phyloP scores from a whole-genome alignment of 371 early-diverging fungal genomes.

The Polyrhizophydium stewartii region DNA sequence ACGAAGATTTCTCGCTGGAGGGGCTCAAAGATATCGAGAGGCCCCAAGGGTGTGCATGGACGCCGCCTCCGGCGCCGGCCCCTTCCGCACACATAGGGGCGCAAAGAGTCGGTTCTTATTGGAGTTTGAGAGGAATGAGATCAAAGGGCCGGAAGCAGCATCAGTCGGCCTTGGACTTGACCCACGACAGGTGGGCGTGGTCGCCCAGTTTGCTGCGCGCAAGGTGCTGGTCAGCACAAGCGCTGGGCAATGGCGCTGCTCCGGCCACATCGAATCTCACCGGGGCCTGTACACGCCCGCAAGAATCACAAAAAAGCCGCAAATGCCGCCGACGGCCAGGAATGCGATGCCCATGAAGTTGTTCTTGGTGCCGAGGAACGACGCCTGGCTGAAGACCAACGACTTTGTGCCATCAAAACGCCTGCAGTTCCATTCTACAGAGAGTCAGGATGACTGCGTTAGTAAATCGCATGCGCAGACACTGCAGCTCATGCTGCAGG shows the following conservation, averaged over 20 bases:
- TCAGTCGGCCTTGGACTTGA: background rate
- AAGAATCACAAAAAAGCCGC: conserved; percentile 43
- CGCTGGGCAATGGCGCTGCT: no score
- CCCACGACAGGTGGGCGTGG: conserved; percentile 84
- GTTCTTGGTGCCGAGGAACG: conserved; percentile 88
- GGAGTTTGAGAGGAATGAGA: no score
- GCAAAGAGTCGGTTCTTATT: no score
- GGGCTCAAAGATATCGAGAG: no score
- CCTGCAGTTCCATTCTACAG: conserved; percentile 71
- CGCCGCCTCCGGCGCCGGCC: no score
- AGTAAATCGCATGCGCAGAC: background rate
- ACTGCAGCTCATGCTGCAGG: background rate
- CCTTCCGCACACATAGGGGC: no score
- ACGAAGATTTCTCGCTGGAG: no score
- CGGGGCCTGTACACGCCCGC: conserved; percentile 35
- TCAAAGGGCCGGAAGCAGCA: no score
- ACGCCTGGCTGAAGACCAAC: conserved; percentile 83
- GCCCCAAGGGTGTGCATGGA: no score
- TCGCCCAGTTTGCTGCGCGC: conserved; percentile 78
- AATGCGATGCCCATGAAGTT: conserved; percentile 90
- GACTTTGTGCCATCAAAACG: conserved; percentile 87
- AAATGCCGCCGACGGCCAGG: conserved; percentile 79
- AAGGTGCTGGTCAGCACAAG: background rate
- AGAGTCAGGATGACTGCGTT: background rate
- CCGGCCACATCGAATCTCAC: background rate